Evolutionary conservation across 1,284 basidiomycete genomes (phyloP).

Genomic region (Pseudozyma pruni): DNA sequence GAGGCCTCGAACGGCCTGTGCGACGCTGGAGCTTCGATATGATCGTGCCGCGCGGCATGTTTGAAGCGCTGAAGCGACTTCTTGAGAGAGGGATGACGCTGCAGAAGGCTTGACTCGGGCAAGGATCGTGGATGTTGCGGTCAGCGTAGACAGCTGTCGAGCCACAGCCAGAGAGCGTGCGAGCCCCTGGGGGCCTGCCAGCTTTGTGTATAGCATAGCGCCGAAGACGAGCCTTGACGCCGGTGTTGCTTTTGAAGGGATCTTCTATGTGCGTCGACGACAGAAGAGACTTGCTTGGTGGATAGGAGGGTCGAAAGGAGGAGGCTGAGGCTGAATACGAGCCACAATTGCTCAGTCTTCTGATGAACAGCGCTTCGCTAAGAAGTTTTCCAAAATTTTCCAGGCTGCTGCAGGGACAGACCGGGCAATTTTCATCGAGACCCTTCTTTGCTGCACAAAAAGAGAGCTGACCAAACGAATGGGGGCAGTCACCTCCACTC

Average conservation of each 20-base stretch:
- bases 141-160: slow-evolving; percentile 35
- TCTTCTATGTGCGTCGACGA: too few species aligned
- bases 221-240: slow-evolving; percentile 7
- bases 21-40: slow-evolving; percentile 5
- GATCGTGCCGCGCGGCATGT: slow-evolving; percentile 3
- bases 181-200: slow-evolving; percentile 27
- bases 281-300: not conserved
- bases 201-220: slow-evolving; percentile 38
- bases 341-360: too few species aligned
- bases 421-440: slow-evolving; percentile 8
- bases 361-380: slow-evolving; percentile 3
- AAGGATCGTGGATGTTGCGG: slow-evolving; percentile 14
- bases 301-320: too few species aligned
- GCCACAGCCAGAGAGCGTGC: slow-evolving; percentile 18
- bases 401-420: slow-evolving; percentile 14
- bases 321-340: too few species aligned
- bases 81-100: slow-evolving; percentile 1
- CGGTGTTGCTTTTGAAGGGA: too few species aligned
- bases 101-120: slow-evolving; percentile 2
- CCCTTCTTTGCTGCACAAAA: not conserved
- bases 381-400: slow-evolving; percentile 22
- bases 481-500: slow-evolving; percentile 10
- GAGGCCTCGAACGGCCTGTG: slow-evolving; percentile 17
- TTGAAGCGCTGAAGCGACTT: slow-evolving; percentile 1
- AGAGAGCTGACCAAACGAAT: slow-evolving; percentile 11